These are phyloP conservation scores for Trametes versicolor DNA, from an alignment of 1,284 basidiomycete genomes.

Conservation along the genomic window DNA sequence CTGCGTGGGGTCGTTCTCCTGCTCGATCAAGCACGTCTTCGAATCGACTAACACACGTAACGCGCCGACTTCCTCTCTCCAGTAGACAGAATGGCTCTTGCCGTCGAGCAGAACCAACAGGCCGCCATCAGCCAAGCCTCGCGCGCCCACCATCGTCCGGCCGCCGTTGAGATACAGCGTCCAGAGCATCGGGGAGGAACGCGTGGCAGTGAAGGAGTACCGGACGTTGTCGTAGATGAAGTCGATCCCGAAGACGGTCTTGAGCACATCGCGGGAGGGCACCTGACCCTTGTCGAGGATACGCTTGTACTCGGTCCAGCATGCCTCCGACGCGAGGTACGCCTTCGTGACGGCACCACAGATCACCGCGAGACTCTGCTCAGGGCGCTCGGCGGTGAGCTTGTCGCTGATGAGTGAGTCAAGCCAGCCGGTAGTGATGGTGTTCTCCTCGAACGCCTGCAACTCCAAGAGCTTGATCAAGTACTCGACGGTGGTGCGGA, in stretches of 20 bases:
- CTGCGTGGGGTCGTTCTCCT: conserved; percentile 99
- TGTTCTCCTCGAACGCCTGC: conserved; percentile 97
- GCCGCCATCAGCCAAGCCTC: conserved; percentile 95
- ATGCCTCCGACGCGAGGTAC: conserved; percentile 89
- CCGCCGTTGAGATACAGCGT: conserved; percentile 97
- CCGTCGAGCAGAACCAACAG: conserved; percentile 92
- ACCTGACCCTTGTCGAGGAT: conserved; percentile 99
- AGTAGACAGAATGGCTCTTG: conserved; percentile 97
- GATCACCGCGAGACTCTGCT: conserved; percentile 91
- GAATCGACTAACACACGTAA: conserved; percentile 94
- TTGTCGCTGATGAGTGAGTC: conserved; percentile 97
- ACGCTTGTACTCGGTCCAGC: conserved; percentile 94
- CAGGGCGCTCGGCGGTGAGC: conserved; percentile 96
- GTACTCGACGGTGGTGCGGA: conserved; percentile 98
- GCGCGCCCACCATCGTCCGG: conserved; percentile 88
- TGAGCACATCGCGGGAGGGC: conserved; percentile 92
- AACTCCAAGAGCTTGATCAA: conserved; percentile 97
- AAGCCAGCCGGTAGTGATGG: conserved; percentile 98
- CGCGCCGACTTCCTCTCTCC: conserved; percentile 97
- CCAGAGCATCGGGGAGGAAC: conserved; percentile 90
- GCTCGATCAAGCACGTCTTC: conserved; percentile 98
- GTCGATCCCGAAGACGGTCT: conserved; percentile 97
- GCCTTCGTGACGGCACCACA: conserved; percentile 99
- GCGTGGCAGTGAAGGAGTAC: conserved; percentile 96
- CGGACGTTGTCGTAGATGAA: conserved; percentile 98